A percentile compares a stretch with the other conserved stretches of the same genome.
These are phyloP conservation scores for Paecilomyces sp. DNA, from an alignment of 2,329 filamentous ascomycete species.

Conservation along the genomic window DNA sequence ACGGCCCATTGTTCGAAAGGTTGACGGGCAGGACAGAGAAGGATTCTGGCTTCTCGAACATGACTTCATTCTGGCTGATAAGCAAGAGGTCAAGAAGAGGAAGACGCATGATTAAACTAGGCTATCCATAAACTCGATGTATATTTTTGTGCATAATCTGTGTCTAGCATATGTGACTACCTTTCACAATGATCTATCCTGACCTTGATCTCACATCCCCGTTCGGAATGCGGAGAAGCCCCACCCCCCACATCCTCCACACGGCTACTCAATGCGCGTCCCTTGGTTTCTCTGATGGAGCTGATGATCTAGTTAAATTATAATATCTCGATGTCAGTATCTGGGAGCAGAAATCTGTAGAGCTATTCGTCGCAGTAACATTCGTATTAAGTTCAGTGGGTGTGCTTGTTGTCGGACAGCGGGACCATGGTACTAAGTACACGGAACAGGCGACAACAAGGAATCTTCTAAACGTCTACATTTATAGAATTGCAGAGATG, in stretches of 20 bases:
- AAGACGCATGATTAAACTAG: slow-evolving; percentile 1
- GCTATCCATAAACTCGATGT: background rate
- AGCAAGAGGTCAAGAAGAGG: background rate
- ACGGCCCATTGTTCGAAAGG: background rate
- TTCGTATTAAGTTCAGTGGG: too few species aligned
- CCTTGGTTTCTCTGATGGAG: background rate
- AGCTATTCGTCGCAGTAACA: too few species aligned
- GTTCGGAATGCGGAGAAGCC: background rate
- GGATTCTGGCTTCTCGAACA: slow-evolving; percentile 2
- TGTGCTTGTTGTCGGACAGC: too few species aligned
- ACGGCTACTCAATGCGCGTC: background rate
- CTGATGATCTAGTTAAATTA: background rate
- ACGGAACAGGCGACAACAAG: too few species aligned
- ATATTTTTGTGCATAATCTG: background rate
- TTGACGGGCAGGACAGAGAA: background rate
- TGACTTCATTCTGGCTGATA: slow-evolving; percentile 2
- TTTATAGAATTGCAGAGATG: too few species aligned
- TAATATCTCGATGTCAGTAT: too few species aligned
- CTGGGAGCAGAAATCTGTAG: too few species aligned
- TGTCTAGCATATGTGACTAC: background rate
- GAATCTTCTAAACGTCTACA: too few species aligned
- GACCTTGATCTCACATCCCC: background rate
- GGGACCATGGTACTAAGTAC: too few species aligned
- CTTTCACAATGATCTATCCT: background rate
- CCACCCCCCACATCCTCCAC: background rate